Evolutionary conservation across 129 eudicot species (phyloP).

Genomic region (Sambucus nigra): DNA sequence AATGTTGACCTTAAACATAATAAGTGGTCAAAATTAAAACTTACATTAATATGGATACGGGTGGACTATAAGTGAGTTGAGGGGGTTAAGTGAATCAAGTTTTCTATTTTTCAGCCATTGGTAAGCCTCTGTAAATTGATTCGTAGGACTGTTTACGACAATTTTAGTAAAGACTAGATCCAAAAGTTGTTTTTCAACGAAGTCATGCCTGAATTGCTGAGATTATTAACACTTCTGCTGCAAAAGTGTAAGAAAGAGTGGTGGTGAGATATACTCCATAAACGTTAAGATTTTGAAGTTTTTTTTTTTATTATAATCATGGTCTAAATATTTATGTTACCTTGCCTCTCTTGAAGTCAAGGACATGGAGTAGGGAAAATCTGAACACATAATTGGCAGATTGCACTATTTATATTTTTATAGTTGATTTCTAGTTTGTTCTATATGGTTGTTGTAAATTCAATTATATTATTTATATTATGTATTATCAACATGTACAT

Average conservation of each 20-base stretch:
- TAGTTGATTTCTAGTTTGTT: too few relatives aligned
- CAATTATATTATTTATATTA: too few relatives aligned
- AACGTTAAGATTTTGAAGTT: too few relatives aligned
- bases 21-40: too few relatives aligned
- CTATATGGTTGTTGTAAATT: too few relatives aligned
- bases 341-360: constrained; percentile 22
- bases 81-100: neutral
- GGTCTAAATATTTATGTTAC: constrained; percentile 9
- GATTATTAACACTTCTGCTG: constrained; percentile 58
- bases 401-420: too few relatives aligned
- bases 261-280: constrained; percentile 43
- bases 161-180: constrained; percentile 45
- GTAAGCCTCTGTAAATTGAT: constrained; percentile 71
- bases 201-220: constrained; percentile 37
- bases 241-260: constrained; percentile 68
- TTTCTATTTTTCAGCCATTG: constrained; percentile 40
- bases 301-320: neutral
- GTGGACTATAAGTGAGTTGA: too few relatives aligned
- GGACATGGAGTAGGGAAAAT: constrained; percentile 29
- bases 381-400: constrained; percentile 14
- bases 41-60: too few relatives aligned
- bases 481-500: too few relatives aligned
- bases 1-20: too few relatives aligned
- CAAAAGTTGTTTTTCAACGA: constrained; percentile 51
- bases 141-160: constrained; percentile 61